Base-by-base conservation (phyloP, 345 rosid genomes). In the Draba incana region DNA sequence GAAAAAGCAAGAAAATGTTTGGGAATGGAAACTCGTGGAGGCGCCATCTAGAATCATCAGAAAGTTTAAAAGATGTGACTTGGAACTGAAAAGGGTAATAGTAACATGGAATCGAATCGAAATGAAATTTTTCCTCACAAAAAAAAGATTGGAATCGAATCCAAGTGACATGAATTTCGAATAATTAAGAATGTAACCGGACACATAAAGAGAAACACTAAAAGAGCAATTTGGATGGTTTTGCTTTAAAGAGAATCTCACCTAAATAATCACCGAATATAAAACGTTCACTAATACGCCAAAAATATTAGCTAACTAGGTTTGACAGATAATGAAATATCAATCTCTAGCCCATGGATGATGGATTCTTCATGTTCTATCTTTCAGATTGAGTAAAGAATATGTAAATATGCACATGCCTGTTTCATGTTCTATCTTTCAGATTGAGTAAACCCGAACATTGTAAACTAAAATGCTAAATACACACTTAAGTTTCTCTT, bases 191-290 rank as follows among this genome's bases (percentile, higher is more conserved):
- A 62, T 43, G 71, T 49, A 57, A 73, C 77, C 45, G 15, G 52
- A 57, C 71, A 41, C 59, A 56, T 56, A 72, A 57, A 72, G 76
- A 13, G 70, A 64, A 72, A 49, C 70, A 72, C 59, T 57, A 42
- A 64, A 74, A 73, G 44, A 50, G 27, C 71, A 73, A 41, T 58
- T 42, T 66, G 71, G 72, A 66, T 58, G 77, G 77, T 73, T 58
- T 45, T 23, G 60, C 41, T 50, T 51, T 23, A 11, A 66, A 73
- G 66, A 66, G 67, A 58, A 67, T 44, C 55, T 44, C 55, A 23
- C 25, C 10, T 45, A 20, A 8, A 66, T 31, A 25, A 23, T 48
- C 57, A 63, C 24, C 35, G 5, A 48, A 48, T 52, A 51, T 8
- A 45, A 45, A 2, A 3, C 2, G 15, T 45, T 55, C 64, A 71